Evolutionary conservation across 208 protist genomes (phyloP).

Genomic region (Angomonas ambiguus): DNA sequence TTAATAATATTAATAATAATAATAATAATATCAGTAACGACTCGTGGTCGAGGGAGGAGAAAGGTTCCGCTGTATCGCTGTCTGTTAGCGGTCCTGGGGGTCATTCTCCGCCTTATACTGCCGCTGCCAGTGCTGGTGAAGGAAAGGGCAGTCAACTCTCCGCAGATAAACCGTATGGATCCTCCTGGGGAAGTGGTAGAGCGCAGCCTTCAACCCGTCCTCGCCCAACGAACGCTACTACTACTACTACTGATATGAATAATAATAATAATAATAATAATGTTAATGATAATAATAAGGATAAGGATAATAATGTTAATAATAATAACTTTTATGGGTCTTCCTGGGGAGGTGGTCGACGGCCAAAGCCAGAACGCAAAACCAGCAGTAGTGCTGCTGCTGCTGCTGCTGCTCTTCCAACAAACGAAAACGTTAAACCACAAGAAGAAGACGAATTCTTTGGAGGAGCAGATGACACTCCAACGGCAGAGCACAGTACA

Average conservation of each 20-base stretch:
- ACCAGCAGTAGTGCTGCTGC: too few species aligned
- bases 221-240: too few species aligned
- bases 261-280: neutral
- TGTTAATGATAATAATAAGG: neutral
- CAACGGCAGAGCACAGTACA: too few species aligned
- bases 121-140: too few species aligned
- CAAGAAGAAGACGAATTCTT: neutral
- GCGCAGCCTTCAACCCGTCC: too few species aligned
- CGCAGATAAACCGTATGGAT: too few species aligned
- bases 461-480: neutral
- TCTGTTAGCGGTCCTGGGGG: neutral
- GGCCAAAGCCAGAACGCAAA: neutral
- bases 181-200: too few species aligned
- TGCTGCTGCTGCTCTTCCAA: neutral
- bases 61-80: neutral
- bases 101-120: too few species aligned
- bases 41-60: too few species aligned
- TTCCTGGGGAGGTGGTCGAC: neutral
- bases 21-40: too few species aligned
- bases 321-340: neutral
- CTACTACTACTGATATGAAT: neutral
- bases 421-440: neutral
- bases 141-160: too few species aligned
- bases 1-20: slow-evolving; percentile 4
- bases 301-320: too few species aligned